A percentile compares a stretch with the other conserved stretches of the same genome.
Conservation (phyloP, 2,329 filamentous ascomycete genomes). For the Chlorencoelia australis region DNA sequence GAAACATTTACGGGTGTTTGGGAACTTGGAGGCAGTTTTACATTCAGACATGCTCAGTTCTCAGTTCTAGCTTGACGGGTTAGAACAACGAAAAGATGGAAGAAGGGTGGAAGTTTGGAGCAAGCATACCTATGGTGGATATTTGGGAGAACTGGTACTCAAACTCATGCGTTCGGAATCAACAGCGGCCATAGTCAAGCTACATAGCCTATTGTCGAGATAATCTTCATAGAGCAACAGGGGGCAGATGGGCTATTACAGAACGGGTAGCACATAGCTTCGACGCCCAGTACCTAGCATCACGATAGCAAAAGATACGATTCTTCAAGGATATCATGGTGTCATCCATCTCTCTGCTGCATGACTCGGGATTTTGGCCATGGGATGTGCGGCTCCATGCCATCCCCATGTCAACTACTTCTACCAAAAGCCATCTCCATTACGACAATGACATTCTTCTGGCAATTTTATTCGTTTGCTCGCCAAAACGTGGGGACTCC, state of each 20-base stretch:
- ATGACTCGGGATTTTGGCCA: constrained; percentile 6
- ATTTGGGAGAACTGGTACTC: constrained; percentile 5
- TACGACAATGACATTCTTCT: no score
- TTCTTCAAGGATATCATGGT: constrained; percentile 29
- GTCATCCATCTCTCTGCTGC: constrained; percentile 27
- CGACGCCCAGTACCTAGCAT: constrained; percentile 60
- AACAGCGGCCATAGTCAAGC: constrained; percentile 28
- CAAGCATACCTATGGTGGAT: no score
- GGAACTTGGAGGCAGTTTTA: no score
- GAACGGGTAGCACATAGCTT: constrained; percentile 42
- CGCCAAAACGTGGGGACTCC: no score
- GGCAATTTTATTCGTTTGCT: no score
- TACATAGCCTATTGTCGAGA: constrained; percentile 58
- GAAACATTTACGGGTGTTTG: no score
- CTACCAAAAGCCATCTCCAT: no score
- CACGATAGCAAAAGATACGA: constrained; percentile 61
- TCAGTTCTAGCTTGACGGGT: no score
- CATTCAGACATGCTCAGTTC: no score
- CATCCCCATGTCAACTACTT: neutral
- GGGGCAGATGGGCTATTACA: constrained; percentile 35
- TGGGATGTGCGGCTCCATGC: constrained; percentile 2
- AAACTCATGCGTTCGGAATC: constrained; percentile 24
- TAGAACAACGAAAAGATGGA: no score
- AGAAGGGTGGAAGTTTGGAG: no score
- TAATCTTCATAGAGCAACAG: constrained; percentile 55